Evolutionary conservation across 1,139 yeast species (phyloP), one percentile per base, ranked within the genome.

Genomic region (Lizanozyma gosingica): DNA sequence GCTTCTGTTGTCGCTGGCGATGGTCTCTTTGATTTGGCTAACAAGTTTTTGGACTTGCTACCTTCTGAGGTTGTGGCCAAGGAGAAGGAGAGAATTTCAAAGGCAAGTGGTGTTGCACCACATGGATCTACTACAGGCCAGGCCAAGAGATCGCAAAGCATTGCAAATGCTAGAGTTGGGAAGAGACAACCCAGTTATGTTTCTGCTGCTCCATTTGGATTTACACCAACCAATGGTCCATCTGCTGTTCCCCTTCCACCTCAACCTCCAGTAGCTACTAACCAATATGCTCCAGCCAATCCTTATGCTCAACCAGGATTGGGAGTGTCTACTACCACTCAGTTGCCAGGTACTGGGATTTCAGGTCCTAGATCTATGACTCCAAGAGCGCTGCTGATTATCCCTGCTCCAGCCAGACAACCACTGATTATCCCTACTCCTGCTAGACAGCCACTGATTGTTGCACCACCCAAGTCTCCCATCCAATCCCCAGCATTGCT

Each of bases 11-110:
- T 90, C 43, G 83, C 95, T 3, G 80, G 90, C 34, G 79, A 75
- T 54, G 97, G 97, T 18, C 81, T 85, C 47, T 80, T 86, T 52
- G 94, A 82, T 15, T 66, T 92, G 49, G 97, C 97, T 3, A 75
- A 71, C 47, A 75, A 73, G 47, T 78, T 85, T 51, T 72, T 90
- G 52, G 70, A 71, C 40, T 69, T 83, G 45, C 68, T 90, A 48
- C 95, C 97, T 6, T 57, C 56, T 22, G 82, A 78, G 40, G 59
- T 65, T 41, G 78, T 78, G 17, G 69, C 71, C 37, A 60, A 76
- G 37, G 95, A 86, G 53, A 83, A 80, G 60, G 94, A 86, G 48
- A 80, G 97, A 53, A 82, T 90, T 35, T 52, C 70, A 36, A 80
- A 77, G 51, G 94, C 95, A 6, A 48, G 57, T 3, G 57, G 56